Evolutionary conservation across 495 filamentous ascomycete species (phyloP), one percentile per base, ranked within the genome.

Genomic region (Aspergillus kassunensis): DNA sequence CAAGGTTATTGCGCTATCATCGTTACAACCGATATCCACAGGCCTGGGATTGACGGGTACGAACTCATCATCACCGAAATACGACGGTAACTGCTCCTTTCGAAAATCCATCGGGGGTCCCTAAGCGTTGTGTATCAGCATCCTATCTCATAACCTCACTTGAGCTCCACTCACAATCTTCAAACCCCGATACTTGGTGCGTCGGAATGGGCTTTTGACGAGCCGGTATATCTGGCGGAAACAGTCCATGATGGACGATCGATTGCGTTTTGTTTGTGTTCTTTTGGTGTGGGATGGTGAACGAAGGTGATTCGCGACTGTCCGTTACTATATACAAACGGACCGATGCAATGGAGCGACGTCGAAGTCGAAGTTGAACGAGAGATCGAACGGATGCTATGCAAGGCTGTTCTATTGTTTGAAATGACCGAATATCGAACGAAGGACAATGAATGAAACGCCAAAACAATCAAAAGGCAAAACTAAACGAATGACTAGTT

Each of bases 21-120:
- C 43, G 59, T 59, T 23, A 73, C 68, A 67, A 52, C 46, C 25
- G 50, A 41, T 61, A 48, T 59, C 30, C 55, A 56, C 39, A 34
- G 37, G 46, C 31, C 18, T 35, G 27, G 24, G 58, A 52, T 54
- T 55, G 10, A 11, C 19, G 40, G 60, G 21, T 27, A 72, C 72
- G 67, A 55, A 76, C 73, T 75, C 73, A 54, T 69, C 71, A 61
- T 74, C 73, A 23, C 60, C 60, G 56, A 74, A 70, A 45, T 62
- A 72, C 5, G 67, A 56, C 25, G 71, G 67, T 41, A 69, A 35
- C 43, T 74, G 68, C 63, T 76, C 73, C 55, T 73, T 75, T 34
- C 73, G 63, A 50, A 76, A 76, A 42, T 76, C 64, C 19, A 68
- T 76, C 11, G 73, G 73, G 37, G 63, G 69, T 11, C 72, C 70